Base-by-base conservation (phyloP, 2,329 filamentous ascomycete genomes). In the Xylaria sp. region DNA sequence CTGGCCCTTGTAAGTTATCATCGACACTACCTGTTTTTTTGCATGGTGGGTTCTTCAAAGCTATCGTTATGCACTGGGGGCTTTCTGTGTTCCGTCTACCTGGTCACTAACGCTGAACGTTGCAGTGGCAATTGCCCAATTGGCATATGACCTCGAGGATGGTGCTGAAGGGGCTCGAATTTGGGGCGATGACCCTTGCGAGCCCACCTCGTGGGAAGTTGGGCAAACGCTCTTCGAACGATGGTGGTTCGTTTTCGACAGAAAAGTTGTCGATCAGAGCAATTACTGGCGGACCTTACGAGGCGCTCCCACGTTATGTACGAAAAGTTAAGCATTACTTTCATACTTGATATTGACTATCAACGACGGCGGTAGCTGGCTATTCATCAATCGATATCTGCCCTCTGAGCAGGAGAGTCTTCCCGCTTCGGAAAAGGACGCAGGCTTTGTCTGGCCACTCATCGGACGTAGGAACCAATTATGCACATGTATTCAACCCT, bases 211-310 rank as follows among this genome's bases (percentile, higher is more conserved):
- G 37, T 90, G 87, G 87, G 88, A 90, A 76, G 81, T 89, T 13
- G 87, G 87, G 1, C 86, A 89, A 76, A 74, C 83, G n/a, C 77
- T 89, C 25, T 89, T 89, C 76, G 82, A 85, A 76, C 82, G 84
- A 50, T 90, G 88, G 88, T 90, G 87, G 87, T 89, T 88, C 78
- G 77, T 87, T 44, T 86, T 90, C 74, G 87, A 90, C 73, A 76
- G 81, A 9, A 79, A 80, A 12, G 82, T 89, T 18, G 77, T 90
- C n/a, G 82, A 84, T 54, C 82, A 82, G 62, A 87, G 86, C 74
- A 89, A 90, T 76, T 78, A 81, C 60, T 82, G 83, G 81, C 81
- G 87, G 70, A 80, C 73, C 62, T 74, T 82, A 63, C 81, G 86
- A 63, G 87, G 87, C 0, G 82, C 83, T 6, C 72, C 78, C 6